Evolutionary conservation across 164 flowering plant species (phyloP).

Genomic region (Stephania yunnanensis): DNA sequence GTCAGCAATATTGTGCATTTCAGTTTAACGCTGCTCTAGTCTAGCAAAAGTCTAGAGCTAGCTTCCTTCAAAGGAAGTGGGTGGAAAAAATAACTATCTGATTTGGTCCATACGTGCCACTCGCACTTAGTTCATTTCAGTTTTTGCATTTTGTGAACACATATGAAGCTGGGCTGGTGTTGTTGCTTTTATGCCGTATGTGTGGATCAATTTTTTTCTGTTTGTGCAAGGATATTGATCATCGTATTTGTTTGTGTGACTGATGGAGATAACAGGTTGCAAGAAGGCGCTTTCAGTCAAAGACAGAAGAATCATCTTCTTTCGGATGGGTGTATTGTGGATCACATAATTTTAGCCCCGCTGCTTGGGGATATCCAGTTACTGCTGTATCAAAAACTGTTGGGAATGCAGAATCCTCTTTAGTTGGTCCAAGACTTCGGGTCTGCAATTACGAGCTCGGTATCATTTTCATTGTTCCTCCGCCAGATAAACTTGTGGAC

Average conservation of each 20-base stretch:
- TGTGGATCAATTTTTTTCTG: background rate
- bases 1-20: background rate
- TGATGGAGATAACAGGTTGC: constrained; percentile 52
- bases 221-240: background rate
- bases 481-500: constrained; percentile 20
- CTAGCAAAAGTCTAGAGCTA: background rate
- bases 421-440: constrained; percentile 40
- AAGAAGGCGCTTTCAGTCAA: constrained; percentile 62
- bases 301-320: constrained; percentile 37
- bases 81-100: background rate
- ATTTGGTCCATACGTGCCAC: background rate
- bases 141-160: background rate
- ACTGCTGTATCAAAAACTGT: constrained; percentile 14
- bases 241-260: background rate
- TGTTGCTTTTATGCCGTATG: background rate
- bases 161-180: background rate
- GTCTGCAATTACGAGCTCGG: constrained; percentile 87
- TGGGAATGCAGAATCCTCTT: constrained; percentile 20
- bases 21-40: background rate
- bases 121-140: background rate
- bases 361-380: constrained; percentile 82
- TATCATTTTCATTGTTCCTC: constrained; percentile 66
- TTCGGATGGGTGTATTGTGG: constrained; percentile 94
- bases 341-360: constrained; percentile 90
- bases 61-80: background rate